Conservation (phyloP, 2,329 filamentous ascomycete genomes). For the Dactylellina haptotyla region DNA sequence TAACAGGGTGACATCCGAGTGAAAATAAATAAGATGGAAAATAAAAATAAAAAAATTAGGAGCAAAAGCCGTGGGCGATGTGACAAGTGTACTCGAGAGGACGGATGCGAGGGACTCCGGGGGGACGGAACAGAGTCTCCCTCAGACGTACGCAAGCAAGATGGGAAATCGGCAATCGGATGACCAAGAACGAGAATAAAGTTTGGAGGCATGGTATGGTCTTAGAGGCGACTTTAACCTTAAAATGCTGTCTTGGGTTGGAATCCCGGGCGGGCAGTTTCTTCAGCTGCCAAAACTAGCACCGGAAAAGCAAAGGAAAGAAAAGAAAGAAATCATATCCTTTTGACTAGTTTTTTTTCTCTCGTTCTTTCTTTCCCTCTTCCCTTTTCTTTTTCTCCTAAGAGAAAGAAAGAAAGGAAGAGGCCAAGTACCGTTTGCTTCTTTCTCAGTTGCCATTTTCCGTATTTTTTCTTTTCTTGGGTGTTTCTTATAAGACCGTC, state of each 20-base stretch:
- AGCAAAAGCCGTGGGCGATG: too few species aligned
- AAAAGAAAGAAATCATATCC: constrained; percentile 18
- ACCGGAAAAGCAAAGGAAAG: constrained; percentile 13
- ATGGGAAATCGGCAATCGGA: constrained; percentile 11
- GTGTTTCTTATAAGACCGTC: constrained; percentile 38
- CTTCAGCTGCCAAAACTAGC: constrained; percentile 44
- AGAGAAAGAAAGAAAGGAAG: neutral
- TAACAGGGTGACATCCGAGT: too few species aligned
- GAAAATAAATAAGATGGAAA: too few species aligned
- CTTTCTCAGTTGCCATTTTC: too few species aligned
- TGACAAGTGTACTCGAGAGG: too few species aligned
- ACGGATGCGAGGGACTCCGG: too few species aligned
- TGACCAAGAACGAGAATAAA: constrained; percentile 20
- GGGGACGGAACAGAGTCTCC: too few species aligned
- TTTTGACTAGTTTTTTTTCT: neutral
- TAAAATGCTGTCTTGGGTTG: constrained; percentile 46
- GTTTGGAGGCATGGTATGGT: constrained; percentile 18
- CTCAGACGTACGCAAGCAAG: neutral
- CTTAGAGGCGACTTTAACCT: constrained; percentile 47
- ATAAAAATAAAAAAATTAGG: too few species aligned
- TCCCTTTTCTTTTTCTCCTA: neutral
- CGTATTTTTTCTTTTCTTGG: constrained; percentile 6
- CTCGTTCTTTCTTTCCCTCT: neutral
- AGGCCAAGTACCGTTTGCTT: constrained; percentile 3
- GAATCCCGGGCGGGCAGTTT: constrained; percentile 44